These are phyloP conservation scores for Podospora pseudopauciseta DNA, from an alignment of 495 filamentous ascomycete genomes.

Conservation along the genomic window DNA sequence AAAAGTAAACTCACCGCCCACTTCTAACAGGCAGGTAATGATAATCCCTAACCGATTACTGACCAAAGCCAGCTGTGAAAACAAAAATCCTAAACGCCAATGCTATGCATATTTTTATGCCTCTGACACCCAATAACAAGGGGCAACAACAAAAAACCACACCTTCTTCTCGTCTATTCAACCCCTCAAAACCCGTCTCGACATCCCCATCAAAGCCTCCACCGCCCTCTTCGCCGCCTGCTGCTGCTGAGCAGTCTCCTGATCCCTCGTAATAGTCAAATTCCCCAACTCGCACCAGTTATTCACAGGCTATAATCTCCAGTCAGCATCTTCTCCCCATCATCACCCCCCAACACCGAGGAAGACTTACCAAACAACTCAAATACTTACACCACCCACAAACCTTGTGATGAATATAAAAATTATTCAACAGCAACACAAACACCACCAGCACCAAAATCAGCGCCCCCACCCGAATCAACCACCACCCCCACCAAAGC, in stretches of 20 bases:
- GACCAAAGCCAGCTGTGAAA: neutral
- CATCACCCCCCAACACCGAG: neutral
- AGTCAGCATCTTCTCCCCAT: neutral
- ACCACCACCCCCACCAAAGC: slow-evolving; percentile 97
- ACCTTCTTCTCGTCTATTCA: neutral
- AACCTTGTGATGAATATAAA: slow-evolving; percentile 71
- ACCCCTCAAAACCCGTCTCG: neutral
- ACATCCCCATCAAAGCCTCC: neutral
- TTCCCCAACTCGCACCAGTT: slow-evolving; percentile 74
- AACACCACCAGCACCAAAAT: slow-evolving; percentile 75
- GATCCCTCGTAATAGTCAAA: slow-evolving; percentile 25
- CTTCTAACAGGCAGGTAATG: neutral
- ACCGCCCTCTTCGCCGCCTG: neutral
- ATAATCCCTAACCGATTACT: neutral
- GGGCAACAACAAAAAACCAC: neutral
- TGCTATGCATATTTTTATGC: neutral
- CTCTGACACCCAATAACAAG: neutral
- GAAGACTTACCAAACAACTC: slow-evolving; percentile 79
- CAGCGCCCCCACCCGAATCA: slow-evolving; percentile 75
- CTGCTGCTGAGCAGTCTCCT: neutral
- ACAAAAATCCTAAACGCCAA: neutral
- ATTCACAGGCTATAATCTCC: slow-evolving; percentile 56
- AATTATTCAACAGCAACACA: slow-evolving; percentile 81
- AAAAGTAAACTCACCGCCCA: neutral
- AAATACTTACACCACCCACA: slow-evolving; percentile 93